phyloP scores from a whole-genome alignment of 1,139 yeast genomes.

The Candida glucosophila region DNA sequence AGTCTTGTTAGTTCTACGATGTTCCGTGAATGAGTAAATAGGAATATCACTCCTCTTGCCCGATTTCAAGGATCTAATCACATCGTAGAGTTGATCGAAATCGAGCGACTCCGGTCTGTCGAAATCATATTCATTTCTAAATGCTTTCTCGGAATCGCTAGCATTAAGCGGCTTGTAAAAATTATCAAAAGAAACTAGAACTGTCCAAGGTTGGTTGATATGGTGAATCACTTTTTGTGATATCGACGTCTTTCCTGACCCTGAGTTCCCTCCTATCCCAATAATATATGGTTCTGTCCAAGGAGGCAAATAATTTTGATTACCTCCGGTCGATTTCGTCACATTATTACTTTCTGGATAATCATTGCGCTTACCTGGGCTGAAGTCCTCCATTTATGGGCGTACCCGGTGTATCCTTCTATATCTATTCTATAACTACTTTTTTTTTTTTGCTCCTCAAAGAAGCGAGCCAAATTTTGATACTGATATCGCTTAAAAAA shows the following conservation, averaged over 20 bases:
- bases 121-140: conserved; percentile 64
- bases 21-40: conserved; percentile 72
- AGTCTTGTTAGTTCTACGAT: conserved; percentile 60
- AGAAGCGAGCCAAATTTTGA: too few relatives aligned
- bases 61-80: conserved; percentile 55
- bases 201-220: conserved; percentile 91
- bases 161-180: conserved; percentile 68
- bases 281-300: conserved; percentile 95
- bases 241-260: conserved; percentile 92
- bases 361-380: too few relatives aligned
- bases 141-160: conserved; percentile 59
- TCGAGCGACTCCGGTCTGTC: conserved; percentile 83
- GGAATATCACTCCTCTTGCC: conserved; percentile 63
- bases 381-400: too few relatives aligned
- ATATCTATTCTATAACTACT: too few relatives aligned
- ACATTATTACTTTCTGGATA: too few relatives aligned
- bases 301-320: conserved; percentile 59
- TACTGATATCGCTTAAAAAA: too few relatives aligned
- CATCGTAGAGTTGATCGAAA: conserved; percentile 57
- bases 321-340: too few relatives aligned
- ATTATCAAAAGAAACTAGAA: conserved; percentile 83
- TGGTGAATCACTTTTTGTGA: conserved; percentile 76
- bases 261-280: conserved; percentile 92
- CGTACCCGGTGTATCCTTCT: too few relatives aligned
- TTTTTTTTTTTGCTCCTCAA: too few relatives aligned